Evolutionary conservation across 805 yeast genomes (phyloP).

Genomic region (Wickerhamiella hasegawae): DNA sequence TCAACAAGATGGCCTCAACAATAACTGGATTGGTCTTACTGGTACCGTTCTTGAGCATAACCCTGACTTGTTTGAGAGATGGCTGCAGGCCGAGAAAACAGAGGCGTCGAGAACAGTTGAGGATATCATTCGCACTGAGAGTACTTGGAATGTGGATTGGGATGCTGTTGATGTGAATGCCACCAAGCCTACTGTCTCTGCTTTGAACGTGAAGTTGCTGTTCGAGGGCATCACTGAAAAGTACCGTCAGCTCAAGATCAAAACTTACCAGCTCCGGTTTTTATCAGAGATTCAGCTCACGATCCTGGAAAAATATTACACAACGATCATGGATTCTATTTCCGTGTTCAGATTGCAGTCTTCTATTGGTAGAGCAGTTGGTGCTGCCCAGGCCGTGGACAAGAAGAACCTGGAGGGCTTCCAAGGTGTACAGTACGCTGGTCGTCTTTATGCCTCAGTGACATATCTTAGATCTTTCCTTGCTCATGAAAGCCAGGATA

Average conservation of each 20-base stretch:
- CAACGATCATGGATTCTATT: slow-evolving; percentile 17
- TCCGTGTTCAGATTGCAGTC: slow-evolving; percentile 17
- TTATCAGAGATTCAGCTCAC: slow-evolving; percentile 42
- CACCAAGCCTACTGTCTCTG: slow-evolving; percentile 48
- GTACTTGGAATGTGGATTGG: slow-evolving; percentile 42
- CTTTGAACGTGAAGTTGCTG: slow-evolving; percentile 39
- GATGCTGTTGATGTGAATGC: slow-evolving; percentile 30
- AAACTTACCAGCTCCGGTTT: slow-evolving; percentile 40
- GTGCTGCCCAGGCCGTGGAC: slow-evolving; percentile 20
- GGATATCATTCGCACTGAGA: slow-evolving; percentile 32
- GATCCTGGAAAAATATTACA: slow-evolving; percentile 36
- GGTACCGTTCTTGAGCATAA: slow-evolving; percentile 16
- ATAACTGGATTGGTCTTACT: slow-evolving; percentile 31
- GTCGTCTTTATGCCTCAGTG: slow-evolving; percentile 1
- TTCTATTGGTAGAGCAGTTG: slow-evolving; percentile 22
- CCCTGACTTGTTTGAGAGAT: slow-evolving; percentile 24
- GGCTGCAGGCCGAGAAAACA: slow-evolving; percentile 40
- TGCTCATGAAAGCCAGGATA: not conserved
- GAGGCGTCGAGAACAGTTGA: slow-evolving; percentile 31
- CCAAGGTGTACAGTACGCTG: slow-evolving; percentile 19
- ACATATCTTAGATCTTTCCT: not conserved
- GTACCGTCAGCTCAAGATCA: slow-evolving; percentile 27
- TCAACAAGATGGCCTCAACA: too few species aligned
- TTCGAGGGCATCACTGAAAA: slow-evolving; percentile 41
- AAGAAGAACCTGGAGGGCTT: slow-evolving; percentile 22